These are phyloP conservation scores for Rhizophagus clarus DNA, from an alignment of 192 early-diverging fungal species.

Conservation along the genomic window DNA sequence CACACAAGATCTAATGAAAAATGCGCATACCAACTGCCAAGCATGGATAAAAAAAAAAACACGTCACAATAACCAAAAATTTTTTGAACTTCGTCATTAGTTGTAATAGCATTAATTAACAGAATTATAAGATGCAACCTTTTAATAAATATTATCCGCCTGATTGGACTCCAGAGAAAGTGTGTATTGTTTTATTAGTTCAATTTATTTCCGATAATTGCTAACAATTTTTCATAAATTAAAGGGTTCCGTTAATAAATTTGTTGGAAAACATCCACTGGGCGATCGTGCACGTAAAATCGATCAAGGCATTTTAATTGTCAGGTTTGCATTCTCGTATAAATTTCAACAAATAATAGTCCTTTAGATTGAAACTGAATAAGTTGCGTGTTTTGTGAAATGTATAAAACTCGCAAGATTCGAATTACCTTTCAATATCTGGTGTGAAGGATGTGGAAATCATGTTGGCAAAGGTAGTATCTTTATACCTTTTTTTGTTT, in stretches of 20 bases:
- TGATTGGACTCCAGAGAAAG: conserved; percentile 91
- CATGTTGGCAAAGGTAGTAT: conserved; percentile 79
- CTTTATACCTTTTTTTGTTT: background rate
- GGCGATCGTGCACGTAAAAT: conserved; percentile 86
- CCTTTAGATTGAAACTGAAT: background rate
- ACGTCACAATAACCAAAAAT: too few species aligned
- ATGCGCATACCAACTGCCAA: too few species aligned
- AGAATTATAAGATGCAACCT: conserved; percentile 44
- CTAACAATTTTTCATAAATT: background rate
- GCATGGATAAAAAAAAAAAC: too few species aligned
- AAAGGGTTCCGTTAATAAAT: conserved; percentile 83
- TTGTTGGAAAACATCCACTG: conserved; percentile 87
- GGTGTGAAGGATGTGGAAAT: conserved; percentile 84
- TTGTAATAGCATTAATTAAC: too few species aligned
- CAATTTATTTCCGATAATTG: background rate
- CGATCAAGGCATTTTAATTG: conserved; percentile 85
- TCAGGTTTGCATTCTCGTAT: conserved; percentile 52
- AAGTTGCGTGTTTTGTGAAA: background rate
- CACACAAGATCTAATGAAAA: too few species aligned
- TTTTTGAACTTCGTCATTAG: too few species aligned
- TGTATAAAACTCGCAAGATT: conserved; percentile 53
- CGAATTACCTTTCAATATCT: conserved; percentile 89
- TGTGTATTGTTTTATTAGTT: conserved; percentile 22
- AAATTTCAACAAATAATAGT: background rate
- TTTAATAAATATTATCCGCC: conserved; percentile 86